Conservation (phyloP, 1,284 basidiomycete genomes). For the Testicularia cyperi region DNA sequence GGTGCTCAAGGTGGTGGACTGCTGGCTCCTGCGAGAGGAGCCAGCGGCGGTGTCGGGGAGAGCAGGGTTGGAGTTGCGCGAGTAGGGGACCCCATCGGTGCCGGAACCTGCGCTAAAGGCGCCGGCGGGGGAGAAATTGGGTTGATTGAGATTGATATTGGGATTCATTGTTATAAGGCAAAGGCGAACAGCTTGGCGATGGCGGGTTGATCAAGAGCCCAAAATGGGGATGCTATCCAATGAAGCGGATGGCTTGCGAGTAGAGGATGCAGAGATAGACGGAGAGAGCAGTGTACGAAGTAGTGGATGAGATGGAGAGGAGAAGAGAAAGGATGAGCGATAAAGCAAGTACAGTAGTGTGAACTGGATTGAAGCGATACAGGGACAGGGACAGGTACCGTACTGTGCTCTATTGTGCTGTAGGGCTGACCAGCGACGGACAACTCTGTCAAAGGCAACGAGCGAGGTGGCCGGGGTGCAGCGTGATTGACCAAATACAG, state of each 20-base stretch:
- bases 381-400: too few relatives aligned
- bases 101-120: conserved; percentile 29
- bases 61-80: conserved; percentile 7
- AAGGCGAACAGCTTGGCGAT: conserved; percentile 37
- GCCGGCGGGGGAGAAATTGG: conserved; percentile 42
- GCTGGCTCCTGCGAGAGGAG: conserved; percentile 21
- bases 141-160: conserved; percentile 31
- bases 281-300: too few relatives aligned
- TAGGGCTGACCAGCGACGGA: too few relatives aligned
- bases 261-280: too few relatives aligned
- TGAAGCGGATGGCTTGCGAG: not conserved
- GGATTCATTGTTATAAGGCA: conserved; percentile 30
- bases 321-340: too few relatives aligned
- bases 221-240: not conserved
- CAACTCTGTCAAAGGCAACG: too few relatives aligned
- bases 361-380: too few relatives aligned
- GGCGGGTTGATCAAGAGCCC: not conserved
- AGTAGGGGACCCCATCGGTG: conserved; percentile 38
- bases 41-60: conserved; percentile 12
- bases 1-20: conserved; percentile 42
- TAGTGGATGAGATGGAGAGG: too few relatives aligned
- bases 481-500: too few relatives aligned
- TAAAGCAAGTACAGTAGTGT: too few relatives aligned
- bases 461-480: too few relatives aligned
- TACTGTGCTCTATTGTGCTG: too few relatives aligned